Conservation (phyloP, 352 stramenopile genomes). For the Globisporangium solare region DNA sequence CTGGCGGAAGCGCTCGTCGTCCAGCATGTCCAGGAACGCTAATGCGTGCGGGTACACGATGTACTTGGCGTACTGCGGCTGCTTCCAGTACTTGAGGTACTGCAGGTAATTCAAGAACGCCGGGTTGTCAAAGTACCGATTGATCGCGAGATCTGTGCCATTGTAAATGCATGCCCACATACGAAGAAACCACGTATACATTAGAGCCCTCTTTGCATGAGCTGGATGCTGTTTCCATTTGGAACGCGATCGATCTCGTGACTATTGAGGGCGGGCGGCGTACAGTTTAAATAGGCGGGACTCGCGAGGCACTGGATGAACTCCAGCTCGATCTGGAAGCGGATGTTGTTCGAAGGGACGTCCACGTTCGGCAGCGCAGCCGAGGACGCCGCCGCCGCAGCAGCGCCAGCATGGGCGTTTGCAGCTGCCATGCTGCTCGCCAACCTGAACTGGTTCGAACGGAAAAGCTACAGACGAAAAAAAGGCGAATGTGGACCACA, state of each 20-base stretch:
- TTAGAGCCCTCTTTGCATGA: neutral
- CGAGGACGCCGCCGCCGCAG: neutral
- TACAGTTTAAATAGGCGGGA: slow-evolving; percentile 87
- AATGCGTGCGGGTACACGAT: slow-evolving; percentile 87
- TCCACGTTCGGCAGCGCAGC: slow-evolving; percentile 28
- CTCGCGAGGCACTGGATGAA: slow-evolving; percentile 91
- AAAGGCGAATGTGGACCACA: too few species aligned
- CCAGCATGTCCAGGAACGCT: slow-evolving; percentile 86
- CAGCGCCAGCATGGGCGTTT: neutral
- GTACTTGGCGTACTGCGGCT: slow-evolving; percentile 90
- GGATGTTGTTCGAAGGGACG: slow-evolving; percentile 83
- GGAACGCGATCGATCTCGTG: neutral
- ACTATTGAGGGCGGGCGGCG: slow-evolving; percentile 5
- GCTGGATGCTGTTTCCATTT: too few species aligned
- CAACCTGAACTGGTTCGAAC: neutral
- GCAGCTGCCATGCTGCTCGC: neutral
- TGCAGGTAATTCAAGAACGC: slow-evolving; percentile 89
- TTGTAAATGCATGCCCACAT: slow-evolving; percentile 3
- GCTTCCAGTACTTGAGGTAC: slow-evolving; percentile 92
- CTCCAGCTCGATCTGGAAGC: slow-evolving; percentile 92
- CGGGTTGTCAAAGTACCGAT: slow-evolving; percentile 88
- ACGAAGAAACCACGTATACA: neutral
- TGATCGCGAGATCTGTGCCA: slow-evolving; percentile 78
- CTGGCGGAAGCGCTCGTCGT: slow-evolving; percentile 82
- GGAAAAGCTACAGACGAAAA: neutral